A percentile compares a stretch with the other conserved stretches of the same genome.
phyloP scores from a whole-genome alignment of 257 asterid genomes.

The Paraleonurus japonicus region DNA sequence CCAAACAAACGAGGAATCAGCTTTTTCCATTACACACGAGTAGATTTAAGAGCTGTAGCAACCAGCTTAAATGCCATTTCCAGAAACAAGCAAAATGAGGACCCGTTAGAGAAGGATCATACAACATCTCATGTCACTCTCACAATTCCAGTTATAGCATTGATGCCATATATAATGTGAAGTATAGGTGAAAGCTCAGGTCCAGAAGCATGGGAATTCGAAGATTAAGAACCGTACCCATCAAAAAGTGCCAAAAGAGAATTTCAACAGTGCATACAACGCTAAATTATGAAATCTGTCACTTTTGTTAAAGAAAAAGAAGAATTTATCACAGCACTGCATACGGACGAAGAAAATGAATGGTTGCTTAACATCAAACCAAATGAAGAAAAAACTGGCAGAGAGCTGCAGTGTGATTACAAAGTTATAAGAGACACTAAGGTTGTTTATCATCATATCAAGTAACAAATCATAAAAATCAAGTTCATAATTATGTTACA shows the following conservation, averaged over 20 bases:
- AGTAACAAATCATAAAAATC: neutral
- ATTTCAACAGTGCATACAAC: neutral
- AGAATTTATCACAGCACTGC: neutral
- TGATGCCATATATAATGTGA: neutral
- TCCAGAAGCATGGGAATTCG: neutral
- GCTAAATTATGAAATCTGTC: neutral
- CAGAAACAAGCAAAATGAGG: neutral
- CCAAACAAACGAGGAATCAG: neutral
- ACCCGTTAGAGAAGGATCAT: neutral
- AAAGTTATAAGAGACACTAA: neutral
- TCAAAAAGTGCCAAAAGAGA: neutral
- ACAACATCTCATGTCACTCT: neutral
- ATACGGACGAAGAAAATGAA: neutral
- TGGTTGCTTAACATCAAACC: neutral
- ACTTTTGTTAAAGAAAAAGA: neutral
- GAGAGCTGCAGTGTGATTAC: neutral
- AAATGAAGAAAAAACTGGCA: neutral
- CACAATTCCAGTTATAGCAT: neutral
- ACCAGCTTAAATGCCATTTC: neutral
- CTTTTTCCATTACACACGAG: neutral
- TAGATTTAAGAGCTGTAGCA: neutral
- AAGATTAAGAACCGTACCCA: neutral
- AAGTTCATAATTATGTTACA: neutral
- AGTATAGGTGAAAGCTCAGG: neutral
- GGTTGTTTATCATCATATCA: conserved; percentile 2